A percentile compares a stretch with the other conserved stretches of the same genome.
These are phyloP conservation scores for Colletotrichum brevisporum DNA, from an alignment of 2,329 filamentous ascomycete genomes.

Conservation along the genomic window DNA sequence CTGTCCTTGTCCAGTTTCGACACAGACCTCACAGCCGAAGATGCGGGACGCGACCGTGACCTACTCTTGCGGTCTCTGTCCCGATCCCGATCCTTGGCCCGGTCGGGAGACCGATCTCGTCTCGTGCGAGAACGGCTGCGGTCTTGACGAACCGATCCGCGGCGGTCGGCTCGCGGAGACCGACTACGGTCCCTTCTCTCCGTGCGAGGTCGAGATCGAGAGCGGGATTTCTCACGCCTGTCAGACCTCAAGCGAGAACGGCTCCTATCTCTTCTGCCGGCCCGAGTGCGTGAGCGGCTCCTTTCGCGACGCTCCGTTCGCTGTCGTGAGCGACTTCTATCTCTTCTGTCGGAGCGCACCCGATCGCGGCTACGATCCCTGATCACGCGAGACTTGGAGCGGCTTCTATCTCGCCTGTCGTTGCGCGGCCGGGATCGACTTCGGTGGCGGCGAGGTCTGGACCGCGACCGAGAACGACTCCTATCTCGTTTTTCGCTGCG, in stretches of 20 bases:
- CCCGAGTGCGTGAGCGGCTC: conserved; percentile 48
- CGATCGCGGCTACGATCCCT: conserved; percentile 55
- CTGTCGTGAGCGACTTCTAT: conserved; percentile 50
- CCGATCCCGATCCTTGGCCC: conserved; percentile 37
- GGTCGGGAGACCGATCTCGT: conserved; percentile 44
- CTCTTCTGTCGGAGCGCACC: conserved; percentile 48
- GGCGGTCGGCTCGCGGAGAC: conserved; percentile 43
- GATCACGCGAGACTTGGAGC: conserved; percentile 49
- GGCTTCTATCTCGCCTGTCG: conserved; percentile 52
- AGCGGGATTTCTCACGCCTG: conserved; percentile 34
- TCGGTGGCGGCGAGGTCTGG: conserved; percentile 47
- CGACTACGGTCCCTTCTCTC: conserved; percentile 48
- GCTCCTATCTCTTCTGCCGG: conserved; percentile 47
- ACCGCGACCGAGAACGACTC: conserved; percentile 53
- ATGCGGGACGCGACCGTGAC: conserved; percentile 58
- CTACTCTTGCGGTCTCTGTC: conserved; percentile 58
- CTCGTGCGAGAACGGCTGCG: conserved; percentile 39
- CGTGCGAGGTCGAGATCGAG: conserved; percentile 29
- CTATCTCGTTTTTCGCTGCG: conserved; percentile 53
- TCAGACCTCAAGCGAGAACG: conserved; percentile 46
- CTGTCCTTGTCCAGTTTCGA: conserved; percentile 53
- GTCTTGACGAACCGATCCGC: conserved; percentile 41
- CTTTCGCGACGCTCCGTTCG: conserved; percentile 42
- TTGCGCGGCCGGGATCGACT: conserved; percentile 51
- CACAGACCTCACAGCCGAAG: conserved; percentile 39